Base-by-base conservation (phyloP, 2,329 filamentous ascomycete genomes). In the Sclerotiophoma versabilis region DNA sequence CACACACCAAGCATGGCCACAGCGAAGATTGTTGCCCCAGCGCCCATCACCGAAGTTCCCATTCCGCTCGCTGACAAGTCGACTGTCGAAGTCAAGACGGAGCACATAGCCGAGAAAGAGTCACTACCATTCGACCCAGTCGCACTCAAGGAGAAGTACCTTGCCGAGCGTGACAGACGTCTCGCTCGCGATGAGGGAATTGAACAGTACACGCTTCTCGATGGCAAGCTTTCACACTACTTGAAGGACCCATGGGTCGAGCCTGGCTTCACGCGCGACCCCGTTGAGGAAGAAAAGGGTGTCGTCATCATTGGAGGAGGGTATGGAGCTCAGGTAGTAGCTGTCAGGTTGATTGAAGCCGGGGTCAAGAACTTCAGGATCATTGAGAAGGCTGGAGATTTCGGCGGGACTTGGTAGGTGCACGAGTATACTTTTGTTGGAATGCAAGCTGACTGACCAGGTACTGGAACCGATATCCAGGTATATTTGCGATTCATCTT, bases 301-400 rank as follows among this genome's bases (percentile, higher is more conserved):
- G 66, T 70, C 5, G 60, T 71, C 11, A 76, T 81, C 26, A 62
- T 80, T 10, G 79, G 80, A 10, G 78, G 75, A 7, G 80, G 80
- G 1, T 79, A 73, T 58, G 76, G 75, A 9, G 79, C 78, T 5
- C 72, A 80, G 20, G 62, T 79, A 5, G 74, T 73, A 49, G 79
- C 77, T 5, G 74, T 74, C 1, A 65, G 74, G 2, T 57, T 80
- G 19, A 65, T 79, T 17, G 64, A 79, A 54, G 63, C 71, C 3
- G 76, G 77, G 2, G 65, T 77, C 8, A 59, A 69, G 5, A 72
- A 79, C 38, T 73, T 81, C 20, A 57, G 71, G 14, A 73, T 81
- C 29, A 63, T 80, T 9, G 79, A 81, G 58, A 81, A 70, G 15
- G 79, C 78, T 3, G 77, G 76, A 4, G 78, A 77, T 5, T 81